phyloP scores from a whole-genome alignment of 257 asterid genomes.

The Solanum sejunctum region DNA sequence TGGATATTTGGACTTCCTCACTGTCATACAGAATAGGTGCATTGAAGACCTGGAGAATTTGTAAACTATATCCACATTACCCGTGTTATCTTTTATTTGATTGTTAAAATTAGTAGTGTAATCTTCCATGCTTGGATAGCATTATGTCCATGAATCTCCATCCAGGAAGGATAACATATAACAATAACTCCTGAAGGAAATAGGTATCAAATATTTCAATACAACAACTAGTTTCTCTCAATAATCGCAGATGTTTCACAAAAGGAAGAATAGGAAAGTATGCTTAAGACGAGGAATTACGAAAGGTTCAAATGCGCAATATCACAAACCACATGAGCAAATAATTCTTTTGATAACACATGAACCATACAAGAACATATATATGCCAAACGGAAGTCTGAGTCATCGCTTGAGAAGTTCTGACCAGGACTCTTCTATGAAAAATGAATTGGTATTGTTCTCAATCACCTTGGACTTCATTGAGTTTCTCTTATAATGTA shows the following conservation, averaged over 20 bases:
- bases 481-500: not conserved
- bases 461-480: not conserved
- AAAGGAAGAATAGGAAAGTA: not conserved
- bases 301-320: not conserved
- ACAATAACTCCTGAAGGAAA: not conserved
- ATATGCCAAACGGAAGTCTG: not conserved
- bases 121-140: not conserved
- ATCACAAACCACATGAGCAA: not conserved
- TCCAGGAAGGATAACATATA: not conserved
- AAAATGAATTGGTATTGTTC: not conserved
- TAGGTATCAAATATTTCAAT: not conserved
- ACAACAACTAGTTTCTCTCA: not conserved
- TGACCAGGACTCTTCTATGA: not conserved
- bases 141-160: not conserved
- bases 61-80: not conserved
- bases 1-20: not conserved
- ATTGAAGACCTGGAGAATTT: not conserved
- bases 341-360: not conserved
- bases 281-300: not conserved
- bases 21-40: not conserved
- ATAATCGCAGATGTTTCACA: not conserved
- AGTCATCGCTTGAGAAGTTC: not conserved
- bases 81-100: not conserved
- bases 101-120: not conserved
- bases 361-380: not conserved